Base-by-base conservation (phyloP, 1,139 yeast species). In the Entelexis paramagnoliae region DNA sequence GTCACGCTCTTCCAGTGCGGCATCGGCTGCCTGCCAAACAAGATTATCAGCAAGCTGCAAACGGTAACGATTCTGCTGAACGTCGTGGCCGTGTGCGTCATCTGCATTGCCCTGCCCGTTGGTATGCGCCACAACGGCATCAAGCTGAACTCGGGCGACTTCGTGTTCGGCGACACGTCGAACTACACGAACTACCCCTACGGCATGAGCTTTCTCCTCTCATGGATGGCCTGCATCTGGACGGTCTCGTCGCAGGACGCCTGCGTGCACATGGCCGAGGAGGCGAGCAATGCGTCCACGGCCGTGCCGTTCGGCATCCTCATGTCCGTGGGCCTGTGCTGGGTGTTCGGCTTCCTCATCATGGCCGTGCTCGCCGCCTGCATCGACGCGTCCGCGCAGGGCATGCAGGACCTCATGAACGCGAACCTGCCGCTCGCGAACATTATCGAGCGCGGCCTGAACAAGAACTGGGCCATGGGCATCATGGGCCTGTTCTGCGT, bases 201-300 rank as follows among this genome's bases (percentile, higher is more conserved):
- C 19, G 88, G 87, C n/a, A 82, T 85, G 83, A 74, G 79, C 46
- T 79, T 77, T 63, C 65, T 77, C 59, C 65, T 77, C 48, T 72
- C 80, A 17, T 76, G 82, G 75, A 74, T 80, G 74, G 80, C 85
- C 1, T 81, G 83, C 0, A 76, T 51, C 36, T 59, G 62, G 62
- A 78, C 83, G 34, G 80, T 81, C 83, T 76, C 83, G 44, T 80
- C 83, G 0, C 82, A 81, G 62, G 89, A 82, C 64, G 77, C 83
- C 4, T 80, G 83, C 59, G 79, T 81, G 45, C 89, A 82, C 65
- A 78, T 81, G 78, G 53, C 58, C 28, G 91, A 83, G 64, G 91
- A 82, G 63, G 83, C 83, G 20, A 70, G 72, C 46, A 77, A 79
- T 61, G 86, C 89, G 11, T 71, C 80, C 19, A 72, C 70, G 48